A percentile compares a stretch with the other conserved stretches of the same genome.
These are phyloP conservation scores for Sequoia sempervirens DNA, from an alignment of 75 land plant species.

Conservation along the genomic window DNA sequence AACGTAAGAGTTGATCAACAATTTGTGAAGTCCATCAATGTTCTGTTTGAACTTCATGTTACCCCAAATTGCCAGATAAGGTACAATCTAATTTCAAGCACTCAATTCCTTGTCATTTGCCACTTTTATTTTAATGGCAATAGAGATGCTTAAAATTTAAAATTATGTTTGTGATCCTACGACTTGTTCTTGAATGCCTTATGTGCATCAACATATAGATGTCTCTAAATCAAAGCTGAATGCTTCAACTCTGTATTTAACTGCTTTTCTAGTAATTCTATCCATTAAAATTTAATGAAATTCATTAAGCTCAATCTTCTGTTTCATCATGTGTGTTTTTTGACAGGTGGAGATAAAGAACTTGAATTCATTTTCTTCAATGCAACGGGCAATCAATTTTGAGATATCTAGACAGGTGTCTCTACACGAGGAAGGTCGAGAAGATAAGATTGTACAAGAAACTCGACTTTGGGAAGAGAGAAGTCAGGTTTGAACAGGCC, in stretches of 20 bases:
- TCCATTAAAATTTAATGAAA: neutral
- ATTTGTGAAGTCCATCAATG: neutral
- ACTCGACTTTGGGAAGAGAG: conserved; percentile 97
- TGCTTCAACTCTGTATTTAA: neutral
- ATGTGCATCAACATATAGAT: neutral
- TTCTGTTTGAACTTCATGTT: neutral
- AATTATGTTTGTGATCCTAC: too few relatives aligned
- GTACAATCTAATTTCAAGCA: neutral
- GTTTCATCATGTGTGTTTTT: neutral
- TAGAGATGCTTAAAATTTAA: neutral
- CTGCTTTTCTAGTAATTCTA: neutral
- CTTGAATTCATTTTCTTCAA: conserved; percentile 87
- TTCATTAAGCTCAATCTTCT: neutral
- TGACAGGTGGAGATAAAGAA: conserved; percentile 91
- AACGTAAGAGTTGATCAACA: too few relatives aligned
- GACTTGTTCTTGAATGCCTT: neutral
- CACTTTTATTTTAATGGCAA: neutral
- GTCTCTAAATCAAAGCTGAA: neutral
- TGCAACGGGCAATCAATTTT: conserved; percentile 88
- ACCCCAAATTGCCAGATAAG: too few relatives aligned
- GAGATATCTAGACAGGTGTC: conserved; percentile 76
- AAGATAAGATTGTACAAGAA: conserved; percentile 78
- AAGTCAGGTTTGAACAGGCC: conserved; percentile 49
- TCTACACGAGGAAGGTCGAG: conserved; percentile 69
- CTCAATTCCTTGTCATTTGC: neutral